Base-by-base conservation (phyloP, 2,329 filamentous ascomycete genomes). In the Fusarium sp. region DNA sequence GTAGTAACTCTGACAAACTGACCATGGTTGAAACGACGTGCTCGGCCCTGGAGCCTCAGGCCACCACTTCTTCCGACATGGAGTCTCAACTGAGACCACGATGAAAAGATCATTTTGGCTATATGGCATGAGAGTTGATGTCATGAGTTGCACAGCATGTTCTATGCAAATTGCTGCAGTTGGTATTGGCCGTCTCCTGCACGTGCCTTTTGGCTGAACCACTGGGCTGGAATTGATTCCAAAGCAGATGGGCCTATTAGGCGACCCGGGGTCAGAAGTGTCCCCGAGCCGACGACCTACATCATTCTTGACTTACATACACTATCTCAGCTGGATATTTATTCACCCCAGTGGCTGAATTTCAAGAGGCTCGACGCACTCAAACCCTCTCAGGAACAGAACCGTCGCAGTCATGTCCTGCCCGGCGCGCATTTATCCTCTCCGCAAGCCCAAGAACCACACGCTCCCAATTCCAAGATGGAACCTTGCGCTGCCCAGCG, bases 401-500 rank as follows among this genome's bases (percentile, higher is more conserved):
- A 8, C 7, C 11, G 8, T 34, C 31, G 11, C 30, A 31, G 40
- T 10, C 27, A 70, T 70, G 66, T 67, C 66, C 7, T 66, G 62
- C 13, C 53, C 62, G 34, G 59, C 52, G 7, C 75, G 77, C 16
- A 70, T 60, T 7, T 77, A 78, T 47, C 75, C 77, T 7, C 70
- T 78, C 9, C 68, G 51, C 6, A 75, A 74, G 54, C 77, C 77
- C 2, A 55, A 71, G 8, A 73, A 77, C 18, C 77, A 79, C 41
- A 58, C 60, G 23, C 75, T 72, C 1, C 77, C 77, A 0, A 66
- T 79, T n/a, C 77, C 77, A 4, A 68, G 77, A 43, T 79, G 75
- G 74, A 72, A 76, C 16, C 63, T 79, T 6, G 55, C 62, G 3
- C 64, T 77, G 7, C 53, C 54, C 7, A 12, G 51, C 8, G 66